Base-by-base conservation (phyloP, 139 green algal species). In the Closterium sp. region DNA sequence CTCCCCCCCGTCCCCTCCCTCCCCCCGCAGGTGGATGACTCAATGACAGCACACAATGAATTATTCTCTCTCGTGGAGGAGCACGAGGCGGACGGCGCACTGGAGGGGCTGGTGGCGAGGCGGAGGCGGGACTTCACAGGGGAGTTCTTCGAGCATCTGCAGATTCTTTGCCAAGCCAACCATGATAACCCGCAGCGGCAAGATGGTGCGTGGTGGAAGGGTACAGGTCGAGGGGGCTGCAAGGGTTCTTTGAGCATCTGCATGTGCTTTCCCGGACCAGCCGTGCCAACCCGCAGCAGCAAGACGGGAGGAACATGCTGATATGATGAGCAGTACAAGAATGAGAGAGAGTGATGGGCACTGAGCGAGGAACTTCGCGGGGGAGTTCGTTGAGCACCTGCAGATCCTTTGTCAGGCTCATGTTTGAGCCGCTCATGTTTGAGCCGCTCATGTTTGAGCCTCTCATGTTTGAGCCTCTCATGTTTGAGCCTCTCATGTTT, bases 211-310 rank as follows among this genome's bases (percentile, higher is more conserved):
- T 30, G 85, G 62, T 7, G 38, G 38, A 50, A 90, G 21, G 89
- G 93, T 28, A 42, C 32, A 22, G 50, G 31, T 17, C 50, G 89
- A 22, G 90, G 31, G 89, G 90, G 93, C 21, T 88, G 91, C 91
- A 28, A 13, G 90, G n/a, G 79, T 94, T 93, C 86, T 93, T 94
- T n/a, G 21, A 94, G 73, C 92, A 94, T n/a, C 9, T 94, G 27
- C 31, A 29, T 93, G 17, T 79, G 30, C 31, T n/a, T n/a, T n/a
- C n/a, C n/a, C 32, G 90, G 9, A 38, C 89, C 85, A 87, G 50
- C 32, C 27, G n/a, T 45, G 70, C 86, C 24, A 85, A 94, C 27
- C 92, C n/a, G 9, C 50, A 34, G 30, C 62, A 85, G 21, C 92
- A 84, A 38, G 42, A 94, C 22, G 86, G 91, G 90, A 19, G 85